These are phyloP conservation scores for Nannizzia gypsea DNA, from an alignment of 2,329 filamentous ascomycete species.

Conservation along the genomic window DNA sequence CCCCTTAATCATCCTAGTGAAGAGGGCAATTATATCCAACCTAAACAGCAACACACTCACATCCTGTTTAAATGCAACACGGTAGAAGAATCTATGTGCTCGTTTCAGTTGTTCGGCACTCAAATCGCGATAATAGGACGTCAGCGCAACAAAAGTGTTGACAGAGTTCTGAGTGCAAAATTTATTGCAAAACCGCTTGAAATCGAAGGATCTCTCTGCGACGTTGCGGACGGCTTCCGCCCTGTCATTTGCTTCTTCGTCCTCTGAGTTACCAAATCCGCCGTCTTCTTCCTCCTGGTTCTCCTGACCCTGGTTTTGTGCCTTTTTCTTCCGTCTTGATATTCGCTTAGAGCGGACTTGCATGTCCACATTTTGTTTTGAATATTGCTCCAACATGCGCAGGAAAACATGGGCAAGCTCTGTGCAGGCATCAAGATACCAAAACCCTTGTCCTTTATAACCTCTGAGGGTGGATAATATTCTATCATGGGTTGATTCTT, in stretches of 20 bases:
- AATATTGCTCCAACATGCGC: conserved; percentile 81
- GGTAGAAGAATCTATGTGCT: conserved; percentile 86
- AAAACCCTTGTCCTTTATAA: conserved; percentile 91
- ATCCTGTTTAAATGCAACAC: conserved; percentile 88
- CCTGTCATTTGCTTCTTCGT: conserved; percentile 48
- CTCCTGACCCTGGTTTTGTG: conserved; percentile 43
- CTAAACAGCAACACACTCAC: conserved; percentile 79
- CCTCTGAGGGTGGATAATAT: conserved; percentile 66
- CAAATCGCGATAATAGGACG: conserved; percentile 69
- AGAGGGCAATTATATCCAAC: conserved; percentile 76
- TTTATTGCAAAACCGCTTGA: conserved; percentile 65
- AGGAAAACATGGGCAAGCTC: conserved; percentile 87
- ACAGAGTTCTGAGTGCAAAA: conserved; percentile 78
- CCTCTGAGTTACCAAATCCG: conserved; percentile 46
- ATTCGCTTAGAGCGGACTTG: conserved; percentile 75
- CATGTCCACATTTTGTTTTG: conserved; percentile 87
- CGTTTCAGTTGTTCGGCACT: conserved; percentile 72
- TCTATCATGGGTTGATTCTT: conserved; percentile 84
- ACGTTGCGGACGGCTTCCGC: conserved; percentile 62
- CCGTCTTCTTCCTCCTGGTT: conserved; percentile 24
- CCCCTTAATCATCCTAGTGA: conserved; percentile 87
- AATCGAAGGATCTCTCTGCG: conserved; percentile 87
- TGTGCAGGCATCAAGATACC: conserved; percentile 83
- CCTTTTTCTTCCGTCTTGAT: conserved; percentile 60
- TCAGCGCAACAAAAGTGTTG: conserved; percentile 75